Conservation (phyloP, 2,329 filamentous ascomycete species). For the Fusarium compactum region DNA sequence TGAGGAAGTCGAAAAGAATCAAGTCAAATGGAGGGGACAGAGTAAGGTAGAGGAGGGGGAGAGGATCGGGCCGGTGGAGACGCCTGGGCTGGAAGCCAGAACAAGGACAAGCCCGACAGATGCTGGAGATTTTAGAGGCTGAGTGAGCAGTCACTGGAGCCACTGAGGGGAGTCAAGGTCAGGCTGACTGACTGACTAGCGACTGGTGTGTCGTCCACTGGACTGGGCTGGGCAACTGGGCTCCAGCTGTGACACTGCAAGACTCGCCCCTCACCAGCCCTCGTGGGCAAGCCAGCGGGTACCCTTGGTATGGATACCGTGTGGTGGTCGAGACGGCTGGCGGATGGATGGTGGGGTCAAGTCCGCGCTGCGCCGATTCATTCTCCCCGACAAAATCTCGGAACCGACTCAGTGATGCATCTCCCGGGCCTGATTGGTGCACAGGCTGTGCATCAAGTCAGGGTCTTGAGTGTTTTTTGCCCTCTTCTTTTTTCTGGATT, state of each 20-base stretch:
- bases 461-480: constrained; percentile 35
- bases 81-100: constrained; percentile 22
- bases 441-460: constrained; percentile 19
- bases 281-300: constrained; percentile 41
- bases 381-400: constrained; percentile 48
- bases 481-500: constrained; percentile 31
- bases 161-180: constrained; percentile 39
- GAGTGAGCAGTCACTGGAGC: constrained; percentile 23
- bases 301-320: constrained; percentile 6
- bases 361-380: constrained; percentile 34
- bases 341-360: constrained; percentile 36
- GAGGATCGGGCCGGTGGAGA: constrained; percentile 44
- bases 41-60: constrained; percentile 38
- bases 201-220: constrained; percentile 35
- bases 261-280: constrained; percentile 37
- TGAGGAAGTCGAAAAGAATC: constrained; percentile 44
- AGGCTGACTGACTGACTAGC: constrained; percentile 41
- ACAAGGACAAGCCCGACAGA: constrained; percentile 32
- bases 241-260: constrained; percentile 26
- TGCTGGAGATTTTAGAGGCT: constrained; percentile 36
- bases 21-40: constrained; percentile 42
- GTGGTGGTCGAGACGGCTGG: constrained; percentile 34
- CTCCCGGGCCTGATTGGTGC: constrained; percentile 37
- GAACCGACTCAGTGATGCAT: constrained; percentile 44
- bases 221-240: constrained; percentile 3